Conservation (phyloP, 1,284 basidiomycete genomes). For the Clitocybe nebularis region DNA sequence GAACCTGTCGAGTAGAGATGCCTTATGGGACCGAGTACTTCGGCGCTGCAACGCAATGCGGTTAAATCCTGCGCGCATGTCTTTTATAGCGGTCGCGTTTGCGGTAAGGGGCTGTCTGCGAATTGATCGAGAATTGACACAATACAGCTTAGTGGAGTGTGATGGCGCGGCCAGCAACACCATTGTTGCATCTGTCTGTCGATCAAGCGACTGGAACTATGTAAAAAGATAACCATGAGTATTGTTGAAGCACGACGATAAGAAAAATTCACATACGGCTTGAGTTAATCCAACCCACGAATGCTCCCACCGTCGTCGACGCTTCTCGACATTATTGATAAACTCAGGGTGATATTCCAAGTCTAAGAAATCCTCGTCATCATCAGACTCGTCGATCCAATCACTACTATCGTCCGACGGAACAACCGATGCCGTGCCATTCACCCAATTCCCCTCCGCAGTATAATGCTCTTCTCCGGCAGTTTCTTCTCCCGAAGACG, state of each 20-base stretch:
- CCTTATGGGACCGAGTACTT: slow-evolving; percentile 41
- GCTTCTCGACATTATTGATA: slow-evolving; percentile 59
- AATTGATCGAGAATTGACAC: slow-evolving; percentile 62
- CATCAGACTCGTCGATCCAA: slow-evolving; percentile 74
- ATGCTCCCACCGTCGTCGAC: slow-evolving; percentile 65
- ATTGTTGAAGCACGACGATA: not conserved
- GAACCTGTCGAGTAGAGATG: slow-evolving; percentile 57
- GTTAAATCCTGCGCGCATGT: slow-evolving; percentile 53
- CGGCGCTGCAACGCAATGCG: slow-evolving; percentile 57
- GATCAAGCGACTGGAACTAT: slow-evolving; percentile 73
- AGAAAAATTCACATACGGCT: slow-evolving; percentile 39
- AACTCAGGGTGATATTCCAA: slow-evolving; percentile 73
- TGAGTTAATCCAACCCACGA: slow-evolving; percentile 71
- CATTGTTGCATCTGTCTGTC: slow-evolving; percentile 75
- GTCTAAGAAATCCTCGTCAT: slow-evolving; percentile 67
- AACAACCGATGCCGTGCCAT: slow-evolving; percentile 22
- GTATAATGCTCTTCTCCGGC: slow-evolving; percentile 41
- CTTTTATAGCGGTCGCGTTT: slow-evolving; percentile 44
- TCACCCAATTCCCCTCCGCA: slow-evolving; percentile 30
- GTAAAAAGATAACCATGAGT: slow-evolving; percentile 13
- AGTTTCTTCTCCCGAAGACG: slow-evolving; percentile 46
- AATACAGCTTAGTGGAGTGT: slow-evolving; percentile 59
- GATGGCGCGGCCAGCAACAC: slow-evolving; percentile 70
- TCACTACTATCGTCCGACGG: slow-evolving; percentile 48
- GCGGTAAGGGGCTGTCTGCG: slow-evolving; percentile 47